Evolutionary conservation across 495 filamentous ascomycete species (phyloP).

Genomic region (Aeminium ludgeri): DNA sequence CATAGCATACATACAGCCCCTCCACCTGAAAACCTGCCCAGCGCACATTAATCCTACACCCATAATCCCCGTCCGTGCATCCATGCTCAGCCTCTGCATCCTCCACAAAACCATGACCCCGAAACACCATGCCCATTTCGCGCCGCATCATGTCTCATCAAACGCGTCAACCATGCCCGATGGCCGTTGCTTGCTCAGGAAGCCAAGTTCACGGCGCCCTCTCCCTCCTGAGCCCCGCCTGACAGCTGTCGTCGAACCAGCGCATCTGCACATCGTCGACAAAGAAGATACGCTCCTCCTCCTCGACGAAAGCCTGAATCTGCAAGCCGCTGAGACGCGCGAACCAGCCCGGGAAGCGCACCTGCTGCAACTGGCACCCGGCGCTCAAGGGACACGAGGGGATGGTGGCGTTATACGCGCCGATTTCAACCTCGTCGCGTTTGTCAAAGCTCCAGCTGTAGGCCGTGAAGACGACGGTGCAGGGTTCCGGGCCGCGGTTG

Average conservation of each 20-base stretch:
- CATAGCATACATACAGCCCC: too few relatives aligned
- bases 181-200: too few relatives aligned
- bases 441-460: slow-evolving; percentile 19
- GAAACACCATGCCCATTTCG: too few relatives aligned
- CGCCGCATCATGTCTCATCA: too few relatives aligned
- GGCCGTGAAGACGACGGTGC: slow-evolving; percentile 26
- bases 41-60: too few relatives aligned
- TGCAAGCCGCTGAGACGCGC: slow-evolving; percentile 26
- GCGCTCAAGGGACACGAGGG: slow-evolving; percentile 20
- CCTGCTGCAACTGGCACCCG: slow-evolving; percentile 24
- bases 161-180: too few relatives aligned
- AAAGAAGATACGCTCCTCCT: slow-evolving; percentile 23
- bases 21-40: too few relatives aligned
- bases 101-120: too few relatives aligned
- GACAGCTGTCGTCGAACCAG: slow-evolving; percentile 32
- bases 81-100: too few relatives aligned
- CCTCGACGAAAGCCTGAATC: slow-evolving; percentile 26
- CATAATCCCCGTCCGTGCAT: too few relatives aligned
- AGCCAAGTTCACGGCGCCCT: neutral
- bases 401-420: slow-evolving; percentile 22
- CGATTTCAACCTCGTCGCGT: slow-evolving; percentile 14
- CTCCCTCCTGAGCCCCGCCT: slow-evolving; percentile 16
- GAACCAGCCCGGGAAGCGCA: slow-evolving; percentile 23
- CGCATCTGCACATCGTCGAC: slow-evolving; percentile 27
- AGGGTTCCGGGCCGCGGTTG: slow-evolving; percentile 23